A percentile compares a stretch with the other conserved stretches of the same genome.
These are phyloP conservation scores for Lenzites betulinus DNA, from an alignment of 768 basidiomycete species.

Conservation along the genomic window DNA sequence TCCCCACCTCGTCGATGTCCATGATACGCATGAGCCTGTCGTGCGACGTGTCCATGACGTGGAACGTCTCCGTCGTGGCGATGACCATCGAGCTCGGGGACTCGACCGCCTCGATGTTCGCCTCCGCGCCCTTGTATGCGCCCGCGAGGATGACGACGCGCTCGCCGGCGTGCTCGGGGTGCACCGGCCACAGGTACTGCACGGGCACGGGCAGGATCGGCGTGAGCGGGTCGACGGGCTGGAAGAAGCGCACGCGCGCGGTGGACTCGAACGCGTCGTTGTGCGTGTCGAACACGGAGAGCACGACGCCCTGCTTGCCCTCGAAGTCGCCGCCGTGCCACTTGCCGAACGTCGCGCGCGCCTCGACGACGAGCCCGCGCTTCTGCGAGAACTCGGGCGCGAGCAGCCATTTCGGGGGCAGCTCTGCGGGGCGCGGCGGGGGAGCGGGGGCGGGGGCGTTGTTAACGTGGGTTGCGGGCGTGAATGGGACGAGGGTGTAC, in stretches of 20 bases:
- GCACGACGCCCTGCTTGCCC: constrained; percentile 28
- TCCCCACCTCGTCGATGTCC: constrained; percentile 22
- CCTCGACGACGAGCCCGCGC: constrained; percentile 28
- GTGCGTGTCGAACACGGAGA: constrained; percentile 27
- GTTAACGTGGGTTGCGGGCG: background rate
- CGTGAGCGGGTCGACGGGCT: constrained; percentile 20
- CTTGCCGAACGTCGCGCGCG: constrained; percentile 23
- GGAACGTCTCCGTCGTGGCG: constrained; percentile 14
- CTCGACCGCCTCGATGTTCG: constrained; percentile 23
- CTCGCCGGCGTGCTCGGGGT: constrained; percentile 25
- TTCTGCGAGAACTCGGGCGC: constrained; percentile 20
- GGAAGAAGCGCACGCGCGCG: constrained; percentile 27
- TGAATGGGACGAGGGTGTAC: background rate
- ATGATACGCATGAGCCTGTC: constrained; percentile 20
- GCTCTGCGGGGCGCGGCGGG: constrained; percentile 9
- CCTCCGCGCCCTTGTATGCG: constrained; percentile 22
- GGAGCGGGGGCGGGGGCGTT: background rate
- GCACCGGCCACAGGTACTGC: constrained; percentile 27
- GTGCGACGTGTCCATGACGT: constrained; percentile 24
- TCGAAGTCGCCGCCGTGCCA: constrained; percentile 33
- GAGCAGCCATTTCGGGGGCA: constrained; percentile 28
- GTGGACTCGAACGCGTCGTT: constrained; percentile 26
- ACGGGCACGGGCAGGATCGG: constrained; percentile 27
- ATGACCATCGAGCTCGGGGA: constrained; percentile 13
- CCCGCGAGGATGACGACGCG: constrained; percentile 25